Base-by-base conservation (phyloP, 164 flowering plant genomes). In the Hamamelis virginiana region DNA sequence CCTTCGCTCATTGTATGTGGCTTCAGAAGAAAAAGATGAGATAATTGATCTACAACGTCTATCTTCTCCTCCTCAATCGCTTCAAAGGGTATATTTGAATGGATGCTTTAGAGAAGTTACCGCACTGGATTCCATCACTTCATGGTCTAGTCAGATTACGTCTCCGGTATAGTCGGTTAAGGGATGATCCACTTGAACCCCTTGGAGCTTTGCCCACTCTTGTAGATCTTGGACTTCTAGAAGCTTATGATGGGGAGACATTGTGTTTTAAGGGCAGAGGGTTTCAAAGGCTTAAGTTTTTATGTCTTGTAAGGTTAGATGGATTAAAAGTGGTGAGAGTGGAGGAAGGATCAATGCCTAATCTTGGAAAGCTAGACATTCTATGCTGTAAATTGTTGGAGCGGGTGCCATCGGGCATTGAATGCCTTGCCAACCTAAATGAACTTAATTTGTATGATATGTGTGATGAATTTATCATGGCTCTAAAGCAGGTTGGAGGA, bases 171-270 rank as follows among this genome's bases (percentile, higher is more conserved):
- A 69, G 69, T 25, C 43, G 23, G 12, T 52, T 79, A 12, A 23
- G 15, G 8, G 71, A 60, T 16, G 72, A 70, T 53, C 80, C 80
- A 12, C 75, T 79, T 22, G 21, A 22, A n/a, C 45, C 25, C 12
- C 73, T 79, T 8, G 73, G 71, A 45, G 61, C 55, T 44, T 48
- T 79, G 65, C 80, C 82, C n/a, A 76, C 68, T 51, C 71, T 79
- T 0, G 28, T 76, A 15, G 9, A 21, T 47, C 19, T 62, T 74
- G 6, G 26, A 59, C 5, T 56, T 23, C 18, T 50, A 77, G 50
- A 65, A 23, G 22, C 13, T 16, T 14, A 62, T 80, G 44, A 53
- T 1, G 15, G 60, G 75, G 25, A 76, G 62, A 15, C n/a, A 69
- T 33, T 33, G 41, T 33, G 41, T 6, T 33, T 33, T 6, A 33